Evolutionary conservation across 2,329 filamentous ascomycete species (phyloP), one percentile per base, ranked within the genome.

Genomic region (Huntiella bhutanensis): DNA sequence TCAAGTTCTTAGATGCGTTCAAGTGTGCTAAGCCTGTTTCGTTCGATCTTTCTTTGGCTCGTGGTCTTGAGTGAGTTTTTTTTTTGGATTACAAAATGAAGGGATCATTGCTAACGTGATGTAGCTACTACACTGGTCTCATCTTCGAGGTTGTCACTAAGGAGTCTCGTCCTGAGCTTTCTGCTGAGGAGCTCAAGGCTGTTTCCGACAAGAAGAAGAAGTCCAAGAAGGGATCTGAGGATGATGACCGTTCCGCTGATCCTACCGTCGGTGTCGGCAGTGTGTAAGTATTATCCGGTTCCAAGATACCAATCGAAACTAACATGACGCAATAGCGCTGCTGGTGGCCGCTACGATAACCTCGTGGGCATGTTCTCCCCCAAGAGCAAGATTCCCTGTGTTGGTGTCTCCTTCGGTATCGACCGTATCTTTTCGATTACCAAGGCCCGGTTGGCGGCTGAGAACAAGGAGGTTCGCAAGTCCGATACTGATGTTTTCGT

Each of bases 391-490:
- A 85, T 95, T 47, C 88, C 84, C 15, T 66, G 62, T 43, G 61
- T 64, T 7, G 60, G 60, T 45, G 82, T 93, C 54, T 94, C 87
- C 1, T 95, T 96, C 58, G 88, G 88, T 47, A 84, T 95, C 42
- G 88, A 96, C 62, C 80, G 88, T 55, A 95, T 96, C 57, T 94
- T 93, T 65, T 85, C 82, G 55, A 87, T 95, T 57, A 84, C 80
- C 53, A 87, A 93, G 61, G 79, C 83, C 10, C 71, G 78, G 42
- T 70, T 84, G 59, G 75, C 74, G 51, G 73, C 71, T 48, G 73
- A 75, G 49, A 69, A 72, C 55, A 71, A 65, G 46, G 61, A 63
- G 28, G 47, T 77, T 45, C 68, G 82, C 52, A 69, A 70, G 52
- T 85, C 79, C 56, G 82, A 91, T 55, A 80, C 87, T 2, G 87